Conservation (phyloP, 352 stramenopile genomes). For the Phytophthora sansomeana region DNA sequence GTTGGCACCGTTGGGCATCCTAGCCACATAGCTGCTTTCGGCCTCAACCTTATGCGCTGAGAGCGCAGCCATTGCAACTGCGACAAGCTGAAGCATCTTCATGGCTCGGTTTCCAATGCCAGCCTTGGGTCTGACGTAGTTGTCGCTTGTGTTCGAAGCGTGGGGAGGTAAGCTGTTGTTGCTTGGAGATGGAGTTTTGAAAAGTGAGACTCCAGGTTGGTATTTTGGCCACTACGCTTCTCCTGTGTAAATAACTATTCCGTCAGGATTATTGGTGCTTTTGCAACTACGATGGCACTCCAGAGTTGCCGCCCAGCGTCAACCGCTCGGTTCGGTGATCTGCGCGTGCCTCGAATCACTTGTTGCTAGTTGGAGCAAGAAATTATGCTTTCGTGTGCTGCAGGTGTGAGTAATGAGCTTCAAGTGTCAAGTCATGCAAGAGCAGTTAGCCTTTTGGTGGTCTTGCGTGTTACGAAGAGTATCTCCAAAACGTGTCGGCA, state of each 20-base stretch:
- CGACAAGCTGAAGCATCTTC: background rate
- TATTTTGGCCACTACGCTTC: too few relatives aligned
- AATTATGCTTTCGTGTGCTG: background rate
- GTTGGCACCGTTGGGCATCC: conserved; percentile 48
- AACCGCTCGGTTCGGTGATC: background rate
- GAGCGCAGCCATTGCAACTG: background rate
- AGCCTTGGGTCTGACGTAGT: background rate
- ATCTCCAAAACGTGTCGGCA: too few relatives aligned
- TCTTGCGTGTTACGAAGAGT: too few relatives aligned
- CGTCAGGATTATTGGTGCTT: background rate
- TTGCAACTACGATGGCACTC: background rate
- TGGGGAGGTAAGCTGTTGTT: background rate
- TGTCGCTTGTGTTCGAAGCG: background rate
- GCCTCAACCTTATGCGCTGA: background rate
- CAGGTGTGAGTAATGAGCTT: background rate
- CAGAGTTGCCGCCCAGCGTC: background rate
- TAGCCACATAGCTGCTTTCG: background rate
- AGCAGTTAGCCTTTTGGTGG: background rate
- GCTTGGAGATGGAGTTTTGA: background rate
- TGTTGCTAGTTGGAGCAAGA: too few relatives aligned
- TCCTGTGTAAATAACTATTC: too few relatives aligned
- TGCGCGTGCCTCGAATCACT: background rate
- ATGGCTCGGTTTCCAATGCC: background rate
- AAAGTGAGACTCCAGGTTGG: too few relatives aligned
- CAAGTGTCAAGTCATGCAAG: background rate